Evolutionary conservation across 768 basidiomycete genomes (phyloP).

Genomic region (Termitomyces sp.): DNA sequence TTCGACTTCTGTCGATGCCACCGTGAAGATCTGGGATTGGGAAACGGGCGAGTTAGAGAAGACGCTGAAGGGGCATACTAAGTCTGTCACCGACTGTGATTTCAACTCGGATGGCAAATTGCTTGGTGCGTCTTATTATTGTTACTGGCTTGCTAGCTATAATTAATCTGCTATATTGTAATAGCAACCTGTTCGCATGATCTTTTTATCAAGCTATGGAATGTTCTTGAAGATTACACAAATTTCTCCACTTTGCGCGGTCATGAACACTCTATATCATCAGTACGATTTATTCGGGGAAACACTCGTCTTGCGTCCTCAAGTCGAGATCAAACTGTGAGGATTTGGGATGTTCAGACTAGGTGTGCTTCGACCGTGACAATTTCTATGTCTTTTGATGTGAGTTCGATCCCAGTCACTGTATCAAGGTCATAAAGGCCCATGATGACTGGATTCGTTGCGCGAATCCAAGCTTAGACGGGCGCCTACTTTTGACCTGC

Average conservation of each 20-base stretch:
- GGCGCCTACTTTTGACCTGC: slow-evolving; percentile 51
- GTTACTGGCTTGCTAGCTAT: neutral
- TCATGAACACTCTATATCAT: slow-evolving; percentile 72
- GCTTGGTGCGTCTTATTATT: slow-evolving; percentile 40
- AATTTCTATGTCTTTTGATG: neutral
- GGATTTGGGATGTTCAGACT: slow-evolving; percentile 65
- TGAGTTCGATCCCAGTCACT: slow-evolving; percentile 37
- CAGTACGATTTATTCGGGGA: slow-evolving; percentile 62
- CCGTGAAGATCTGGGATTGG: slow-evolving; percentile 78
- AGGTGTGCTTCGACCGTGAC: slow-evolving; percentile 36
- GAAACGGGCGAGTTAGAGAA: slow-evolving; percentile 72
- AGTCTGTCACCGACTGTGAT: slow-evolving; percentile 62
- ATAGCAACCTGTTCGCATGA: slow-evolving; percentile 20
- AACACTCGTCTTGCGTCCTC: slow-evolving; percentile 63
- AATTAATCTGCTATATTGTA: neutral
- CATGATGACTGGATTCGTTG: slow-evolving; percentile 66
- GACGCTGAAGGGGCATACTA: slow-evolving; percentile 72
- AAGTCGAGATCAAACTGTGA: slow-evolving; percentile 64
- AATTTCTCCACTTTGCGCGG: slow-evolving; percentile 39
- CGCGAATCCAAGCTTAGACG: slow-evolving; percentile 44
- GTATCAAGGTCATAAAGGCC: slow-evolving; percentile 55
- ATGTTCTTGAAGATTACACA: slow-evolving; percentile 21
- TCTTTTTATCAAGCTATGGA: slow-evolving; percentile 37
- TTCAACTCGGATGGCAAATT: slow-evolving; percentile 61
- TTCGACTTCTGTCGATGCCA: slow-evolving; percentile 63